Evolutionary conservation across 2,329 filamentous ascomycete genomes (phyloP).

Genomic region (Graphilbum fragrans): DNA sequence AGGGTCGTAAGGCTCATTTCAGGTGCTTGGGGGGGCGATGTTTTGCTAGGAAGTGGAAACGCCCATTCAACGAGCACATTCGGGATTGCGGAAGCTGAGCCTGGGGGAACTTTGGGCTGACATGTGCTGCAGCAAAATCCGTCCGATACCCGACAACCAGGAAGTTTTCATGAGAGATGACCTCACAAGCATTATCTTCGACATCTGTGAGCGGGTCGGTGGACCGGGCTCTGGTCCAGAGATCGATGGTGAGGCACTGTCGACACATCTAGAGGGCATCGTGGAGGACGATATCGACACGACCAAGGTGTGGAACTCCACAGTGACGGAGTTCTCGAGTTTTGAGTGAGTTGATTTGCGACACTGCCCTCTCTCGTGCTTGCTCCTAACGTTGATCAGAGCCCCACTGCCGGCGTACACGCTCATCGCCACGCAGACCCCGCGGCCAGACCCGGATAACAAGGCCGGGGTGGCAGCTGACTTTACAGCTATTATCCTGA

Average conservation of each 20-base stretch:
- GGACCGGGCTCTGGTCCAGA: conserved; percentile 38
- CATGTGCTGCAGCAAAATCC: conserved; percentile 42
- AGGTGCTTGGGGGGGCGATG: no score
- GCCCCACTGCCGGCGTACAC: conserved; percentile 50
- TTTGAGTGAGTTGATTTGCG: conserved; percentile 9
- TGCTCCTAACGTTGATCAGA: conserved; percentile 18
- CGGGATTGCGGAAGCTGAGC: no score
- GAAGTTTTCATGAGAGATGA: conserved; percentile 79
- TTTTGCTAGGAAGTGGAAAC: neutral
- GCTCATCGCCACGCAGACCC: conserved; percentile 54
- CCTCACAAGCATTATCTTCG: conserved; percentile 79
- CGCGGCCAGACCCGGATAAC: conserved; percentile 21
- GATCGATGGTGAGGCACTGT: conserved; percentile 58
- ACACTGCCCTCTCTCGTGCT: no score
- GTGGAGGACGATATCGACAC: conserved; percentile 51
- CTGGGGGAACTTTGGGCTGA: neutral
- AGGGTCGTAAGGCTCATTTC: no score
- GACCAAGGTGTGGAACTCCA: conserved; percentile 55
- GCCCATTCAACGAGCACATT: neutral
- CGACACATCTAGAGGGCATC: conserved; percentile 57
- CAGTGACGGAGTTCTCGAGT: conserved; percentile 44
- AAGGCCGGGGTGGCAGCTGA: conserved; percentile 31
- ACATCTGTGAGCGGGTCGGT: conserved; percentile 74
- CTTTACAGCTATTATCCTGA: conserved; percentile 65
- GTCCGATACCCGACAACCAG: conserved; percentile 75